These are phyloP conservation scores for Bidens hawaiensis DNA, from an alignment of 140 eudicot species.

Conservation along the genomic window DNA sequence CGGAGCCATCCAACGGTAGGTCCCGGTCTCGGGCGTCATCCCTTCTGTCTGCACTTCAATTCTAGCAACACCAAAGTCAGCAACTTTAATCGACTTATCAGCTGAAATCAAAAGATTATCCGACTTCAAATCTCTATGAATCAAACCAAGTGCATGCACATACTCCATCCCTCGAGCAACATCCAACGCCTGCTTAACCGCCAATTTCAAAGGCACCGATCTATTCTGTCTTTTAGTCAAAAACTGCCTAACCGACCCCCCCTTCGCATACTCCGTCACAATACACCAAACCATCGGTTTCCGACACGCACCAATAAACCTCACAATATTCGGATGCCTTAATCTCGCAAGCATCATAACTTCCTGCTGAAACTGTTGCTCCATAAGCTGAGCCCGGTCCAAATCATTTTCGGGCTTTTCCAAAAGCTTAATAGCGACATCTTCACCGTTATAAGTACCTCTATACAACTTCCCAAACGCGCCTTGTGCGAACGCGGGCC, in stretches of 20 bases:
- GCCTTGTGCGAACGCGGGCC: constrained; percentile 92
- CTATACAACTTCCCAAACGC: constrained; percentile 88
- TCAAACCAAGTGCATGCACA: constrained; percentile 78
- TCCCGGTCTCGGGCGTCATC: constrained; percentile 97
- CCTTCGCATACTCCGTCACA: constrained; percentile 89
- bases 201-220: constrained; percentile 76
- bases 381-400: constrained; percentile 83
- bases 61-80: constrained; percentile 94
- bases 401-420: constrained; percentile 87
- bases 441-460: constrained; percentile 83
- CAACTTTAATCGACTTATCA: constrained; percentile 83
- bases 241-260: constrained; percentile 96
- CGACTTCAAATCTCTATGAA: constrained; percentile 87
- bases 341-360: constrained; percentile 88
- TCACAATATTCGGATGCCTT: constrained; percentile 82
- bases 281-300: constrained; percentile 98
- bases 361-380: constrained; percentile 92
- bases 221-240: constrained; percentile 66
- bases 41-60: constrained; percentile 98
- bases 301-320: constrained; percentile 90
- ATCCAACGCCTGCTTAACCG: constrained; percentile 95
- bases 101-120: constrained; percentile 83
- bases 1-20: constrained; percentile 99
- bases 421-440: constrained; percentile 89
- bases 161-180: constrained; percentile 97